Evolutionary conservation across 345 rosid genomes (phyloP).

Genomic region (Syzygium aromaticum): DNA sequence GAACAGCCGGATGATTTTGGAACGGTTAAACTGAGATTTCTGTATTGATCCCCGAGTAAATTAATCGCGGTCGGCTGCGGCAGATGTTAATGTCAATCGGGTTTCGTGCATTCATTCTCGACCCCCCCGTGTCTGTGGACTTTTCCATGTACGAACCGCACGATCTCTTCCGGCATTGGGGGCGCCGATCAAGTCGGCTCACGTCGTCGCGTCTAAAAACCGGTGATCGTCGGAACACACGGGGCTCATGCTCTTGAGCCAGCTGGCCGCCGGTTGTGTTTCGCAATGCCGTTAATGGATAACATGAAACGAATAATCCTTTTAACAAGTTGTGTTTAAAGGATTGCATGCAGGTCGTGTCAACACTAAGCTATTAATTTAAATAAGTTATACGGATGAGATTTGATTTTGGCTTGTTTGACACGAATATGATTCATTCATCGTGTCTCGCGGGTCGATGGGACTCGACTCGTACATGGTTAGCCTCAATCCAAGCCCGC

Average conservation of each 20-base stretch:
- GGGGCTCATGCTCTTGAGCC: neutral
- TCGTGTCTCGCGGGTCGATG: neutral
- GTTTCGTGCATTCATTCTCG: neutral
- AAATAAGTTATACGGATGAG: neutral
- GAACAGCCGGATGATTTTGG: neutral
- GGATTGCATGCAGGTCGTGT: neutral
- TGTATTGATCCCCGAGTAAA: neutral
- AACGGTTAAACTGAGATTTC: neutral
- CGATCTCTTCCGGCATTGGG: neutral
- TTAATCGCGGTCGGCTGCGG: neutral
- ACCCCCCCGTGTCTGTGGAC: neutral
- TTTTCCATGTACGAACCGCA: neutral
- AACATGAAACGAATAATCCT: fast-evolving
- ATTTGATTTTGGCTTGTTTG: too few species aligned
- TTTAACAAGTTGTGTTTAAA: fast-evolving
- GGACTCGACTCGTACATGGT: fast-evolving
- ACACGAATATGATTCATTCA: fast-evolving
- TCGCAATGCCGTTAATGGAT: too few species aligned
- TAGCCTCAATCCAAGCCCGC: neutral
- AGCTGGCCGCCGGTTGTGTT: too few species aligned
- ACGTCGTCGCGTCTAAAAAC: neutral
- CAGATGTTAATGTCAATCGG: neutral
- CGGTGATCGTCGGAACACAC: neutral
- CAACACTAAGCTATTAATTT: neutral
- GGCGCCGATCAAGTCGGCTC: neutral